phyloP scores from a whole-genome alignment of 208 protist genomes.

The Leishmania arabica region DNA sequence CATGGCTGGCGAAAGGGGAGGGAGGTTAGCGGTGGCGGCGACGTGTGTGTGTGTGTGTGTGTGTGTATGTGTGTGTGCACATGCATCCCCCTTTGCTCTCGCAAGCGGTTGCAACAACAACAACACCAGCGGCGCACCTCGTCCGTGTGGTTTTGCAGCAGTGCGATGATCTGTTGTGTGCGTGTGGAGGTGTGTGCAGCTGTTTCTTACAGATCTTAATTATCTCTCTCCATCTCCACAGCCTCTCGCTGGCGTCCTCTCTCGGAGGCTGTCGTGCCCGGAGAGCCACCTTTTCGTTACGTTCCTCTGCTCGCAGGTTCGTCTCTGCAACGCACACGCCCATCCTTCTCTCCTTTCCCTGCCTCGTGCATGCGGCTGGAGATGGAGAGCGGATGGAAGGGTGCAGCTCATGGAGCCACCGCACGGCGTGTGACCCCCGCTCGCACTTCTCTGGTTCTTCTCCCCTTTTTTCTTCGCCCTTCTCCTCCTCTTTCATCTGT shows the following conservation, averaged over 20 bases:
- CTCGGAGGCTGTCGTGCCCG: background rate
- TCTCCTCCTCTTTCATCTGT: background rate
- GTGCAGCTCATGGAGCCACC: background rate
- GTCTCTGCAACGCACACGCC: background rate
- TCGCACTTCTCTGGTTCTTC: background rate
- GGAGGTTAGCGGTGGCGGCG: background rate
- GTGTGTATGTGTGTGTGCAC: too few relatives aligned
- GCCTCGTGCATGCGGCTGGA: background rate
- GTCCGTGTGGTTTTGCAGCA: background rate
- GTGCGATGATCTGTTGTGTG: background rate
- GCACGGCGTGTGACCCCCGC: background rate
- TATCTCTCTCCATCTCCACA: background rate
- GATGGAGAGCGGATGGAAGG: background rate
- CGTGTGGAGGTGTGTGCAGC: background rate
- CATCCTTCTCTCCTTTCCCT: background rate
- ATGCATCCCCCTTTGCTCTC: background rate
- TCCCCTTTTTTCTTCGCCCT: background rate
- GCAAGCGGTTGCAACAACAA: background rate
- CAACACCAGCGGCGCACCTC: background rate
- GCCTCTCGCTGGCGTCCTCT: background rate
- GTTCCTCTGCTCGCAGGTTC: background rate
- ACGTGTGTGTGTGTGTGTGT: background rate
- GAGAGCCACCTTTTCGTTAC: background rate
- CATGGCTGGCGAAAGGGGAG: background rate
- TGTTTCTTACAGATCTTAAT: background rate